phyloP scores from a whole-genome alignment of 2,329 filamentous ascomycete species.

The Chrysoporthe puriensis region DNA sequence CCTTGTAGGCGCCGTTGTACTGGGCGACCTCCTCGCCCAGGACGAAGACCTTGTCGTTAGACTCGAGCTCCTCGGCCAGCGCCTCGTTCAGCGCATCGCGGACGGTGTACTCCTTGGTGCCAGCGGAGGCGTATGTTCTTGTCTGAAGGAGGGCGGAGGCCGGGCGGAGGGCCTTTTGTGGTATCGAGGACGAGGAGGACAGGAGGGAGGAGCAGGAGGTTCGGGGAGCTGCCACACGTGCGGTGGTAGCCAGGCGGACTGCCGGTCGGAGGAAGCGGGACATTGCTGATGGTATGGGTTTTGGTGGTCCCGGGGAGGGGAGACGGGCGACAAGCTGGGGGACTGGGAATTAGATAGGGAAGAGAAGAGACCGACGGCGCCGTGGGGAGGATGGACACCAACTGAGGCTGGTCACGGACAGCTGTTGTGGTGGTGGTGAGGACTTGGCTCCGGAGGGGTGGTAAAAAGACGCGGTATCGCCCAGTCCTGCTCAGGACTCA shows the following conservation, averaged over 20 bases:
- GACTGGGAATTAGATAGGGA: slow-evolving; percentile 9
- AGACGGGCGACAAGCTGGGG: slow-evolving; percentile 21
- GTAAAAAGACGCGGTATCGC: slow-evolving; percentile 14
- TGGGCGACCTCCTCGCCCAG: slow-evolving; percentile 98
- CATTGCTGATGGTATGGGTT: slow-evolving; percentile 37
- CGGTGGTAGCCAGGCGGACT: slow-evolving; percentile 46
- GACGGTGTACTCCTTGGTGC: slow-evolving; percentile 91
- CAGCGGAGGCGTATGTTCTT: slow-evolving; percentile 61
- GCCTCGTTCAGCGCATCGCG: slow-evolving; percentile 98
- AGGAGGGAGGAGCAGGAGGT: slow-evolving; percentile 33
- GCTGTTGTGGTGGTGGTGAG: slow-evolving; percentile 1
- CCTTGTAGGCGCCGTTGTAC: slow-evolving; percentile 99
- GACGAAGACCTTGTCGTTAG: slow-evolving; percentile 92
- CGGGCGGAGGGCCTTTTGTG: slow-evolving; percentile 22
- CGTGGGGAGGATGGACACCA: background rate
- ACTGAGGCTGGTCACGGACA: slow-evolving; percentile 3
- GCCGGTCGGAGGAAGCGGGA: slow-evolving; percentile 52
- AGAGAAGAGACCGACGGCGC: background rate
- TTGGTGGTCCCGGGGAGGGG: background rate
- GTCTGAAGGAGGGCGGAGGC: slow-evolving; percentile 47
- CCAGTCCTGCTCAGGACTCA: background rate
- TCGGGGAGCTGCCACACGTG: slow-evolving; percentile 32
- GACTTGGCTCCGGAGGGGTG: background rate
- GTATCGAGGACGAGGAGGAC: slow-evolving; percentile 32
- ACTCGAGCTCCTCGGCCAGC: slow-evolving; percentile 94